Evolutionary conservation across 441 rosid species (phyloP).

Genomic region (Breynia disticha): DNA sequence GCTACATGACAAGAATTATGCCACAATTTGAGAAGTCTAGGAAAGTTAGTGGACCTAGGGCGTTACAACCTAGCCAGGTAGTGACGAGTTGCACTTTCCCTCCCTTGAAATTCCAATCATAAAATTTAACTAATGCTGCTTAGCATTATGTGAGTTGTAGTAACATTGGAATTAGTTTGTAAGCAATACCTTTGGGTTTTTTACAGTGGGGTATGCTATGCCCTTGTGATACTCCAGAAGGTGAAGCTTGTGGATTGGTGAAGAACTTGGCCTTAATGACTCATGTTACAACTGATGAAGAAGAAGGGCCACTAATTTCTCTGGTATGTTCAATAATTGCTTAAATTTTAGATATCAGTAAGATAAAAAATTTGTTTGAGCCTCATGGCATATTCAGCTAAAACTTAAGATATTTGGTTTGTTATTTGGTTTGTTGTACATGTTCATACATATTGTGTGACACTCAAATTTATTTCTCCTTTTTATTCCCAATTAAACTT

Average conservation of each 20-base stretch:
- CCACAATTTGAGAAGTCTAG: conserved; percentile 98
- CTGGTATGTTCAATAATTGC: conserved; percentile 38
- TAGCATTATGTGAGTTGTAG: too few relatives aligned
- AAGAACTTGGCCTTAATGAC: conserved; percentile 98
- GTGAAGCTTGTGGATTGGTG: conserved; percentile 95
- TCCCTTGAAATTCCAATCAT: background rate
- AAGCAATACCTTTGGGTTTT: conserved; percentile 10
- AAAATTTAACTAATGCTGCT: too few relatives aligned
- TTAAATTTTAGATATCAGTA: too few relatives aligned
- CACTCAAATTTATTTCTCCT: too few relatives aligned
- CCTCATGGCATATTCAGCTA: too few relatives aligned
- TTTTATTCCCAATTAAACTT: too few relatives aligned
- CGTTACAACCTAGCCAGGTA: conserved; percentile 99
- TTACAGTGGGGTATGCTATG: conserved; percentile 99
- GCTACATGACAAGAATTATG: conserved; percentile 68
- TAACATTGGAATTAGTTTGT: background rate
- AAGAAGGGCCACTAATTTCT: conserved; percentile 76
- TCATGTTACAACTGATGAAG: conserved; percentile 96
- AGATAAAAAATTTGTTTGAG: too few relatives aligned
- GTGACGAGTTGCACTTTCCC: conserved; percentile 11
- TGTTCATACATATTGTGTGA: too few relatives aligned
- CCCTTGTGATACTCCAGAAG: conserved; percentile 99
- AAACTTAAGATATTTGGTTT: too few relatives aligned
- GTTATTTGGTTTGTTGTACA: too few relatives aligned
- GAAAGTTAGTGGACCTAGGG: conserved; percentile 99